Evolutionary conservation across 768 basidiomycete species (phyloP).

Genomic region (Pleurotus platypus): DNA sequence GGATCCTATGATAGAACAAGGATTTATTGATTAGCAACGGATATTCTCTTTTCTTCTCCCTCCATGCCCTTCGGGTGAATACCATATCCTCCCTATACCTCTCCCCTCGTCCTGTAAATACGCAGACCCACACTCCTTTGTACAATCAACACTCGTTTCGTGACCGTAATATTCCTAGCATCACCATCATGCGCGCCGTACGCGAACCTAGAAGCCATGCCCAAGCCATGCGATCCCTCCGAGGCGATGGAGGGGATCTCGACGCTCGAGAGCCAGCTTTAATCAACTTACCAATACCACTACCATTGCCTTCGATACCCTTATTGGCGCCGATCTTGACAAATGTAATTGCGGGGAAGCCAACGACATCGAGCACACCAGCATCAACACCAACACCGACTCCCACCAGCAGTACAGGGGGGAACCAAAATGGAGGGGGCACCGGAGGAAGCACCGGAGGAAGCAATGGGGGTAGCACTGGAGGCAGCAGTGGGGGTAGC

Average conservation of each 20-base stretch:
- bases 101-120: slow-evolving; percentile 1
- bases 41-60: not conserved
- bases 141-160: slow-evolving; percentile 1
- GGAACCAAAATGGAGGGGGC: slow-evolving; percentile 8
- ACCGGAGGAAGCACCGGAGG: not conserved
- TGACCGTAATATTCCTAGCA: not conserved
- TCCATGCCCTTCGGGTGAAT: slow-evolving; percentile 2
- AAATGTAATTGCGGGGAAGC: slow-evolving; percentile 25
- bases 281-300: slow-evolving; percentile 31
- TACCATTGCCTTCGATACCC: slow-evolving; percentile 33
- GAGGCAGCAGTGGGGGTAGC: slow-evolving; percentile 8
- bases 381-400: slow-evolving; percentile 6
- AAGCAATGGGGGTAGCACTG: slow-evolving; percentile 1
- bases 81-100: not conserved
- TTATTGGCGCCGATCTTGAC: slow-evolving; percentile 32
- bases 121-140: slow-evolving; percentile 1
- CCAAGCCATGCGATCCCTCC: slow-evolving; percentile 8
- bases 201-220: not conserved
- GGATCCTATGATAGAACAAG: slow-evolving; percentile 7
- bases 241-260: slow-evolving; percentile 14
- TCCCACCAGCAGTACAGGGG: slow-evolving; percentile 11
- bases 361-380: not conserved
- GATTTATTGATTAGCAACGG: slow-evolving; percentile 2
- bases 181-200: not conserved
- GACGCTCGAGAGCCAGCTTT: slow-evolving; percentile 35